Percentiles rank a stretch among this genome's conserved stretches.
Evolutionary conservation across 169 alveolate species (phyloP).

Genomic region (Fabrea salina): DNA sequence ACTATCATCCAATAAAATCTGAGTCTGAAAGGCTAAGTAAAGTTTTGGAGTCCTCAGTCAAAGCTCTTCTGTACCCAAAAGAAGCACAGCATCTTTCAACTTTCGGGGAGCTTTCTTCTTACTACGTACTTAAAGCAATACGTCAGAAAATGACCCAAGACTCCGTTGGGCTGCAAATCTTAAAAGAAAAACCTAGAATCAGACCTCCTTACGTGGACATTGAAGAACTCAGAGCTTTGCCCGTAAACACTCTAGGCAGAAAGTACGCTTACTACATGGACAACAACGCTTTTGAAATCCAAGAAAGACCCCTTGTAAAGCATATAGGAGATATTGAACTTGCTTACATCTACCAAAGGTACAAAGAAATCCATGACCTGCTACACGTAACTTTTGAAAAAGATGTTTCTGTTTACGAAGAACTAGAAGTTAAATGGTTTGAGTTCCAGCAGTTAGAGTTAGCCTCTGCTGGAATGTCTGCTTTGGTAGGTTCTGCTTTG

Average conservation of each 20-base stretch:
- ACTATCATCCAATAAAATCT: background rate
- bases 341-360: slow-evolving; percentile 35
- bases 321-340: slow-evolving; percentile 30
- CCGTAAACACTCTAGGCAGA: background rate
- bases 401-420: background rate
- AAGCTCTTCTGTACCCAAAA: background rate
- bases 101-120: slow-evolving; percentile 18
- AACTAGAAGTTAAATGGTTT: slow-evolving; percentile 31
- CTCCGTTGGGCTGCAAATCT: background rate
- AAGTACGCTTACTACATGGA: background rate
- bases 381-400: slow-evolving; percentile 12
- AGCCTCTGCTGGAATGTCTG: slow-evolving; percentile 20
- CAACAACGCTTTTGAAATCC: background rate
- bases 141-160: background rate
- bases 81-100: slow-evolving; percentile 28
- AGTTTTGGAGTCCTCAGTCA: background rate
- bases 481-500: slow-evolving; percentile 6
- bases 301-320: slow-evolving; percentile 27
- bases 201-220: background rate
- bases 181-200: slow-evolving; percentile 30
- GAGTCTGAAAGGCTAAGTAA: background rate
- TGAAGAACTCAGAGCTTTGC: background rate
- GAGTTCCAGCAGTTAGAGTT: slow-evolving; percentile 23
- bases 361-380: slow-evolving; percentile 42
- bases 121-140: background rate